Evolutionary conservation across 2,329 filamentous ascomycete genomes (phyloP), one percentile per base, ranked within the genome.

Genomic region (Onygenales sp.): DNA sequence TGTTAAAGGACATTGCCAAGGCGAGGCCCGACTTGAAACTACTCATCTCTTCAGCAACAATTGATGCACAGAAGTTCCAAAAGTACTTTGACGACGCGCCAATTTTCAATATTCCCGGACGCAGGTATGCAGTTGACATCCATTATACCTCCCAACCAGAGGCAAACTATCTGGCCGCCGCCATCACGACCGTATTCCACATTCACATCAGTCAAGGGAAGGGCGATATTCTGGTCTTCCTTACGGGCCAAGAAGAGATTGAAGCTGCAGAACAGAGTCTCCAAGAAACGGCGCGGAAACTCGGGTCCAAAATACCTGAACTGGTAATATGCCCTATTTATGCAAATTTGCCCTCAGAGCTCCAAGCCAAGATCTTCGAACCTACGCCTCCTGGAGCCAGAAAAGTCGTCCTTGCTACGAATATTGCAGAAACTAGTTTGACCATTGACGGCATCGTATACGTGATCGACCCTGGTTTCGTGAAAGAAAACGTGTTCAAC

Each of bases 401-500:
- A 32, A 98, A 97, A 66, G 89, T 97, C 0, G 89, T 98, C 0
- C 73, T 97, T 39, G 90, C 92, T 0, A 97, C 93, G 2, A 98
- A 98, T 65, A 97, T 98, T 68, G 93, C 93, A 2, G 93, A 98
- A 69, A 98, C 93, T 0, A 90, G 84, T 75, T 73, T 98, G 64
- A 98, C 93, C 0, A 95, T 98, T 54, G 91, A 97, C 66, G 92
- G 91, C 13, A 95, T 97, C 55, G 87, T 92, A 7, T 96, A 94
- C 66, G 93, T 97, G 37, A 95, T 97, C 55, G 93, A 98, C 61
- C 88, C 88, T 0, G 93, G 93, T 0, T 95, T 94, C 59, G 89
- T 93, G 57, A 98, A 98, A 68, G 89, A 97, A 65, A 95, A 95
- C 61, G 81, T 91, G 1, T 97, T 92, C 73, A 95, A 95, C 57